A percentile compares a stretch with the other conserved stretches of the same genome.
These are phyloP conservation scores for Rutidosis leptorrhynchoides DNA, from an alignment of 129 eudicot genomes.

Conservation along the genomic window DNA sequence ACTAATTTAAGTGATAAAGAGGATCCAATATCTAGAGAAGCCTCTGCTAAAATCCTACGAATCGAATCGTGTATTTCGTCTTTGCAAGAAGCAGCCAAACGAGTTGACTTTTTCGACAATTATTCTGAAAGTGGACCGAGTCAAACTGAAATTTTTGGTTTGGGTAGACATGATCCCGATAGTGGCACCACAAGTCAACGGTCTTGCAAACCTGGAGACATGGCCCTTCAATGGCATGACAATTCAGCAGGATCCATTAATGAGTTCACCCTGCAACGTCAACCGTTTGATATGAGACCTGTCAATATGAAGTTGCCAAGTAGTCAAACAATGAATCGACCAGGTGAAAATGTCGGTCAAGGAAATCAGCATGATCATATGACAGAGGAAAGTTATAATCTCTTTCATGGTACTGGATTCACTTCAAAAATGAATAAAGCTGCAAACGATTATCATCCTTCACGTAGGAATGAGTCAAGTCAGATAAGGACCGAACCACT, in stretches of 20 bases:
- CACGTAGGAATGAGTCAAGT: constrained; percentile 23
- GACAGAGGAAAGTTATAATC: constrained; percentile 13
- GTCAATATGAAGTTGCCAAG: constrained; percentile 13
- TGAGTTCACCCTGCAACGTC: constrained; percentile 29
- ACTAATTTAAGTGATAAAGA: constrained; percentile 23
- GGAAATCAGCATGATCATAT: constrained; percentile 20
- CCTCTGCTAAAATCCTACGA: constrained; percentile 35
- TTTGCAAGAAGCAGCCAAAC: constrained; percentile 36
- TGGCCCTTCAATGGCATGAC: constrained; percentile 16
- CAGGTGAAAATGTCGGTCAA: constrained; percentile 4
- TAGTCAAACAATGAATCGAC: constrained; percentile 21
- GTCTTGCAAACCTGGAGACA: constrained; percentile 24
- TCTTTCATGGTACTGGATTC: constrained; percentile 7
- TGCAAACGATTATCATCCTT: neutral
- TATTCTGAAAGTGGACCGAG: constrained; percentile 11
- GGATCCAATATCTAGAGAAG: constrained; percentile 46
- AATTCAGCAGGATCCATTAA: constrained; percentile 3
- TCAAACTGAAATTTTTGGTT: constrained; percentile 16
- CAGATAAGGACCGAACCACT: constrained; percentile 3
- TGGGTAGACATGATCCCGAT: constrained; percentile 27
- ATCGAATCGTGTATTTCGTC: constrained; percentile 42
- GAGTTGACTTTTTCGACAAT: neutral
- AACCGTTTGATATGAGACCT: neutral
- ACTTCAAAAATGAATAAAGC: constrained; percentile 22
- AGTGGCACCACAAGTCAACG: constrained; percentile 14